Conservation (phyloP, 805 yeast species). For the Komagataella ulmi region DNA sequence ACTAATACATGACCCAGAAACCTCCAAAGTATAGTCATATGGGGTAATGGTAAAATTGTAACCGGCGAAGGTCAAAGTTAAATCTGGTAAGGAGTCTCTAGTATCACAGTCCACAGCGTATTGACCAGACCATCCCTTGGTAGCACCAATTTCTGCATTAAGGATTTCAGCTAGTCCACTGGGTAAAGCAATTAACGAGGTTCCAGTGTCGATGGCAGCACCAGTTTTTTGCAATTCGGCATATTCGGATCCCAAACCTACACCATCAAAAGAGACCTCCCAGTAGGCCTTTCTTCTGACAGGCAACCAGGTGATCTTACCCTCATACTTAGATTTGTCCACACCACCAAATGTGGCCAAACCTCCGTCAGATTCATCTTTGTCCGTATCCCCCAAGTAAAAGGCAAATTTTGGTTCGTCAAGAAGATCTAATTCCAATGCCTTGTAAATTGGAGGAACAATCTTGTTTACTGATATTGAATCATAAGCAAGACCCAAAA, state of each 20-base stretch:
- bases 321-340: slow-evolving; percentile 62
- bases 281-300: slow-evolving; percentile 99
- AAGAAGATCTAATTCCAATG: slow-evolving; percentile 65
- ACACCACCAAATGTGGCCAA: slow-evolving; percentile 92
- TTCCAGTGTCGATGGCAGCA: slow-evolving; percentile 98
- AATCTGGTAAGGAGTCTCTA: slow-evolving; percentile 78
- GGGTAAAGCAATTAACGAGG: slow-evolving; percentile 90
- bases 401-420: slow-evolving; percentile 83
- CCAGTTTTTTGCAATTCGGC: slow-evolving; percentile 77
- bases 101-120: slow-evolving; percentile 83
- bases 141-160: slow-evolving; percentile 94
- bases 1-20: slow-evolving; percentile 90
- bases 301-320: slow-evolving; percentile 90
- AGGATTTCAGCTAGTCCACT: slow-evolving; percentile 91
- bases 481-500: slow-evolving; percentile 88
- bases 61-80: slow-evolving; percentile 83
- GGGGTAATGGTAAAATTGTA: slow-evolving; percentile 84
- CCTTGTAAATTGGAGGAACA: slow-evolving; percentile 91
- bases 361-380: slow-evolving; percentile 66
- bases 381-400: slow-evolving; percentile 69
- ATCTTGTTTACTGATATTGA: slow-evolving; percentile 79
- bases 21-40: slow-evolving; percentile 87
- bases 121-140: slow-evolving; percentile 96
- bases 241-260: slow-evolving; percentile 84
- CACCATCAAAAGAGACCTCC: slow-evolving; percentile 91